Evolutionary conservation across 345 rosid species (phyloP).

Genomic region (Gossypium ekmanianum): DNA sequence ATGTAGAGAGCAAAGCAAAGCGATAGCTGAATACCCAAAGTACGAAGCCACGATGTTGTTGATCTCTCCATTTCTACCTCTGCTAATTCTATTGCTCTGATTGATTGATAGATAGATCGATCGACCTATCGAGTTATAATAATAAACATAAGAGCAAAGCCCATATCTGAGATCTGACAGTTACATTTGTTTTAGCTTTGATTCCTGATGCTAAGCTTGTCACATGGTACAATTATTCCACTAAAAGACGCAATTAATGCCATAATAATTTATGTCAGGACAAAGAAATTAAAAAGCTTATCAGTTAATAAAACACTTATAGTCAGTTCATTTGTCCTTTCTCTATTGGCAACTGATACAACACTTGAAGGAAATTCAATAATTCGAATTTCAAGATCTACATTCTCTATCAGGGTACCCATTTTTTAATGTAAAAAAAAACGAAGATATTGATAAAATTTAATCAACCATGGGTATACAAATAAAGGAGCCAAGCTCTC

Average conservation of each 20-base stretch:
- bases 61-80: constrained; percentile 40
- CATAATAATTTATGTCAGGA: not conserved
- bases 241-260: not conserved
- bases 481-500: not conserved
- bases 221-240: not conserved
- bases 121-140: not conserved
- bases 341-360: too few species aligned
- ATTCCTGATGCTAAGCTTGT: not conserved
- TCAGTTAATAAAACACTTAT: not conserved
- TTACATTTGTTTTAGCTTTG: not conserved
- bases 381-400: too few species aligned
- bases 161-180: not conserved
- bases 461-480: not conserved
- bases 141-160: not conserved
- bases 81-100: not conserved
- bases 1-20: constrained; percentile 53
- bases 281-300: not conserved
- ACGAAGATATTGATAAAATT: not conserved
- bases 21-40: constrained; percentile 49
- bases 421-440: too few species aligned
- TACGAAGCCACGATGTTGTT: constrained; percentile 44
- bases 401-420: not conserved
- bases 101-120: not conserved
- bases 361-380: not conserved
- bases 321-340: not conserved